These are phyloP conservation scores for Globisporangium nunn DNA, from an alignment of 352 stramenopile species.

Conservation along the genomic window DNA sequence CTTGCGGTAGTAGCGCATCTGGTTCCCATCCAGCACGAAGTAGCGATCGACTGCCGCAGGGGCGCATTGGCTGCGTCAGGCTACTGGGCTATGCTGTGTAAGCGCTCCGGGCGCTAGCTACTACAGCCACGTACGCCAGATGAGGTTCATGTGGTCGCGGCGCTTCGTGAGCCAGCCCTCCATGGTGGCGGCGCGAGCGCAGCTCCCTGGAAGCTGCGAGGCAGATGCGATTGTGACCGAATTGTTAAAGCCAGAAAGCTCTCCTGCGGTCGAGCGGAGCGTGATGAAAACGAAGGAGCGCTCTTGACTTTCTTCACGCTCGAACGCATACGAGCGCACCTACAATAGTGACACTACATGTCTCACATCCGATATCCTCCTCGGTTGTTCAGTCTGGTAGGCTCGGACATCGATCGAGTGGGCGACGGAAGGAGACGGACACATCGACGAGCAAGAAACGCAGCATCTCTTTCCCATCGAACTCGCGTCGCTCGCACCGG, in stretches of 20 bases:
- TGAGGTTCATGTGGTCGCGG: constrained; percentile 88
- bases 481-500: no score
- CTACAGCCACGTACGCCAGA: constrained; percentile 59
- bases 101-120: no score
- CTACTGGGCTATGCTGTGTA: no score
- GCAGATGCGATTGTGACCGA: not conserved
- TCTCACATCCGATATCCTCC: not conserved
- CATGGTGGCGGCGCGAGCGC: constrained; percentile 27
- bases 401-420: no score
- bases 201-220: no score
- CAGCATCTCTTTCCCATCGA: no score
- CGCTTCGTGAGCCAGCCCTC: constrained; percentile 87
- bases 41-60: constrained; percentile 66
- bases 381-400: no score
- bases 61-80: no score
- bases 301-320: not conserved
- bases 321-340: not conserved
- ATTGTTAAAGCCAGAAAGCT: not conserved
- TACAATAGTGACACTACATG: not conserved
- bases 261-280: not conserved
- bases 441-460: no score
- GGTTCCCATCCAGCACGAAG: constrained; percentile 81
- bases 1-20: constrained; percentile 85
- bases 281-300: not conserved
- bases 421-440: no score